Evolutionary conservation across 2,329 filamentous ascomycete genomes (phyloP), one percentile per base, ranked within the genome.

Genomic region (Metarhizium brunneum): DNA sequence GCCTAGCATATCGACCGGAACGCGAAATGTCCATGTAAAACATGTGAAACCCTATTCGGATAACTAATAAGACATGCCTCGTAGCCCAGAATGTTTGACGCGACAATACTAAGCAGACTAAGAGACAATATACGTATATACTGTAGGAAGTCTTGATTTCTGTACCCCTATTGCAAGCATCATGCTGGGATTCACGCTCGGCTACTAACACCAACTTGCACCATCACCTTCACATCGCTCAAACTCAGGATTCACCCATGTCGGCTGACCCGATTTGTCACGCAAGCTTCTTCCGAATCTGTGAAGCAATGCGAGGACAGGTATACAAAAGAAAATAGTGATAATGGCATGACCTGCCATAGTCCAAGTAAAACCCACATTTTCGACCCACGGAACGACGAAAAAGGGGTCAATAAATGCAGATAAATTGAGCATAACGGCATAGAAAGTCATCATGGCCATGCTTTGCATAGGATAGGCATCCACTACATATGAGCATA

Each of bases 391-490:
- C 2, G 71, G 66, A 0, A 74, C 68, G 59, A 80, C 79, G 61
- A 79, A 79, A 64, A 80, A 80, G 32, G 69, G 69, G 53, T 70
- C 67, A 35, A 69, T 56, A 58, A 79, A 79, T 2, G 74, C 74
- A 45, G 73, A 73, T 50, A 80, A 61, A 60, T 81, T 82, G 43
- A 81, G 69, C 48, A 80, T 69, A 3, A 81, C 77, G 7, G 75
- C 71, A 61, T 81, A 82, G 61, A 81, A 82, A 7, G 75, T 78
- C 36, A 81, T 72, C 42, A 79, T 70, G 47, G 76, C 76, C 64
- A 79, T 82, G 42, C 76, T 76, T 61, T 82, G 78, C 16, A 78
- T 64, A 0, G 78, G 79, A 62, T 83, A 82, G 49, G 72, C 72
- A 62, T 83, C 80, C 38, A 83, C 73, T 16, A 82, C 71, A 62